Evolutionary conservation across 2,329 filamentous ascomycete genomes (phyloP).

Genomic region (Parascedosporium putredinis): DNA sequence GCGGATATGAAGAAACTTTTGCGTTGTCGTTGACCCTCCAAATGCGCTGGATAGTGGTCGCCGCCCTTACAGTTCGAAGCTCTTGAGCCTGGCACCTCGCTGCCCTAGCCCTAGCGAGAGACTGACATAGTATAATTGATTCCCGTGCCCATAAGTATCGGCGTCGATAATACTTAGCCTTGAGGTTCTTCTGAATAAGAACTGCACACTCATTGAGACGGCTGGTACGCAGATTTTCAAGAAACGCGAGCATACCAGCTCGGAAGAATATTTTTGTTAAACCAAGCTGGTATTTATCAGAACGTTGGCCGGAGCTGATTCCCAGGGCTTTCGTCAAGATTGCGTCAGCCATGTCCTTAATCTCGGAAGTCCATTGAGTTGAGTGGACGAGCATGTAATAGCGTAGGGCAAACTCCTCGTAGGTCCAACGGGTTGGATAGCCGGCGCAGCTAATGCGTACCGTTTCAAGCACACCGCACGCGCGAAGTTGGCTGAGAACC

Average conservation of each 20-base stretch:
- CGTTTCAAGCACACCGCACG: slow-evolving; percentile 97
- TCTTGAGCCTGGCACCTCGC: slow-evolving; percentile 72
- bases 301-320: slow-evolving; percentile 58
- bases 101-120: slow-evolving; percentile 64
- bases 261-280: slow-evolving; percentile 99
- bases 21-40: slow-evolving; percentile 90
- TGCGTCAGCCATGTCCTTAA: slow-evolving; percentile 84
- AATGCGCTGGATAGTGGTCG: slow-evolving; percentile 87
- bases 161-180: slow-evolving; percentile 87
- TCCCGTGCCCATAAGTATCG: slow-evolving; percentile 80
- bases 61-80: slow-evolving; percentile 71
- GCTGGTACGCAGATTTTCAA: slow-evolving; percentile 86
- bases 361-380: slow-evolving; percentile 82
- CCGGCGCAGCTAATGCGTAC: slow-evolving; percentile 95
- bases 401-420: slow-evolving; percentile 91
- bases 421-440: slow-evolving; percentile 96
- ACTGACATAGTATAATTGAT: slow-evolving; percentile 71
- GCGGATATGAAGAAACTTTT: slow-evolving; percentile 69
- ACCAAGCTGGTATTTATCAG: slow-evolving; percentile 95
- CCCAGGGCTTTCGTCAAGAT: slow-evolving; percentile 85
- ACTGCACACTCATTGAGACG: slow-evolving; percentile 88
- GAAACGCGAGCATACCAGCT: slow-evolving; percentile 94
- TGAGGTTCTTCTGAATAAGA: slow-evolving; percentile 97
- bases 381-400: slow-evolving; percentile 98
- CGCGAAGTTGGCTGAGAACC: slow-evolving; percentile 92